These are phyloP conservation scores for Aechmea fasciata DNA, from an alignment of 176 grass and related monocot genomes.

Conservation along the genomic window DNA sequence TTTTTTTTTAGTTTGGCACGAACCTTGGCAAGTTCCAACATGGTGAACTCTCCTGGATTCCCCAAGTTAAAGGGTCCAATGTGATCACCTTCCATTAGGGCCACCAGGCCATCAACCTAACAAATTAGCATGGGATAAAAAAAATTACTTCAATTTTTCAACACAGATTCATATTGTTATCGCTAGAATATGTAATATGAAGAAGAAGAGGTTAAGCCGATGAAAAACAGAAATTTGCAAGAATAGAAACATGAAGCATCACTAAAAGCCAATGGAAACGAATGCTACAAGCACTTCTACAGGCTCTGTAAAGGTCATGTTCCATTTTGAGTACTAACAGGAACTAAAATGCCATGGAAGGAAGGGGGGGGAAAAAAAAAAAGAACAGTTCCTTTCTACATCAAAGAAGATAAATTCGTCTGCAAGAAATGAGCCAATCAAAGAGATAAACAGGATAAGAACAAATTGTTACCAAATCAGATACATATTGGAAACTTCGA, in stretches of 20 bases:
- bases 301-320: no score
- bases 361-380: no score
- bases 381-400: no score
- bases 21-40: conserved; percentile 84
- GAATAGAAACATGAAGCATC: no score
- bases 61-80: conserved; percentile 86
- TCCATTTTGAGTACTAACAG: no score
- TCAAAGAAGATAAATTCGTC: no score
- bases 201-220: background rate
- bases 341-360: no score
- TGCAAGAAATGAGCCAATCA: conserved; percentile 7
- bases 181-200: background rate
- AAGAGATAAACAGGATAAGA: conserved; percentile 5
- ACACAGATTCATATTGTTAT: background rate
- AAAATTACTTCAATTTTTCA: no score
- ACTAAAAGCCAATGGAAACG: no score
- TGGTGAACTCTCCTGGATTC: conserved; percentile 94
- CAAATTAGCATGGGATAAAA: conserved; percentile 4
- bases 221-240: background rate
- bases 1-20: conserved; percentile 12
- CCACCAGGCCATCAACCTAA: conserved; percentile 75
- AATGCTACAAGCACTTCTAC: no score
- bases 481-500: conserved; percentile 89
- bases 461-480: conserved; percentile 64
- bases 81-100: conserved; percentile 79